phyloP scores from a whole-genome alignment of 2,329 filamentous ascomycete genomes.

The Pseudocercospora fuligena region DNA sequence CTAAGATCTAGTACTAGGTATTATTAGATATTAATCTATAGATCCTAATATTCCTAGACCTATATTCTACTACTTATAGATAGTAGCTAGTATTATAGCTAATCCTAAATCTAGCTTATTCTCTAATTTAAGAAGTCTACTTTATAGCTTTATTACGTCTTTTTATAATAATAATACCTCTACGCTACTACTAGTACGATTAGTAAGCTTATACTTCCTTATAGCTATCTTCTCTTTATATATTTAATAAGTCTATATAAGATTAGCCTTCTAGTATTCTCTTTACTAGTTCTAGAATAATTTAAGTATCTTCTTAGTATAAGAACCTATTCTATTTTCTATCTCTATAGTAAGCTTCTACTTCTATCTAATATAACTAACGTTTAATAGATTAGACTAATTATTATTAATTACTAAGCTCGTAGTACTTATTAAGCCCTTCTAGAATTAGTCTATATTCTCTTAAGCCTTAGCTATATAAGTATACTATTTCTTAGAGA shows the following conservation, averaged over 20 bases:
- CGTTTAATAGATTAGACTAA: background rate
- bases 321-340: background rate
- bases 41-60: background rate
- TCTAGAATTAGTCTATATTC: background rate
- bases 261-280: background rate
- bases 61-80: background rate
- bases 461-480: background rate
- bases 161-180: background rate
- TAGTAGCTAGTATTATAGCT: background rate
- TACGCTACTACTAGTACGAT: background rate
- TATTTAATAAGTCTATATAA: background rate
- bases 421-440: background rate
- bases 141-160: background rate
- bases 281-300: background rate
- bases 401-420: background rate
- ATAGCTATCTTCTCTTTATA: conserved; percentile 1
- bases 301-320: background rate
- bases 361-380: background rate
- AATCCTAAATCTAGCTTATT: background rate
- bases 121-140: background rate
- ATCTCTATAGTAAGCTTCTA: background rate
- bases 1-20: background rate
- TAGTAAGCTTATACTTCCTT: background rate
- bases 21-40: background rate
- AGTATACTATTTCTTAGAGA: background rate